Base-by-base conservation (phyloP, 495 filamentous ascomycete genomes). In the Filosporella fistucella region DNA sequence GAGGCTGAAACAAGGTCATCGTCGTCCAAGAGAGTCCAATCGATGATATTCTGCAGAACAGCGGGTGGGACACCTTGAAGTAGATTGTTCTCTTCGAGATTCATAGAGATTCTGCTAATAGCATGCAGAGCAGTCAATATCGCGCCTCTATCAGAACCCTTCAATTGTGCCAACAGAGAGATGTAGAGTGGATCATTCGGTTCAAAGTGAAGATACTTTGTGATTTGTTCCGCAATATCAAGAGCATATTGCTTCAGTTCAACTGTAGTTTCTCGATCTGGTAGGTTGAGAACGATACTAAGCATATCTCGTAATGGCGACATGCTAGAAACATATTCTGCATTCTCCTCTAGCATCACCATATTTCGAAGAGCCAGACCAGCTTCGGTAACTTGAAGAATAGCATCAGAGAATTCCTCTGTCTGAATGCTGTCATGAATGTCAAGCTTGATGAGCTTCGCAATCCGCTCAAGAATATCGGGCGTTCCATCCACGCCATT, bases 181-280 rank as follows among this genome's bases (percentile, higher is more conserved):
- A 75, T 72, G 64, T 93, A 95, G 1, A 96, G 70, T 1, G 87
- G 81, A 56, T 94, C 85, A 33, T 81, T 68, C 0, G 81, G 67
- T 35, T 84, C 78, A 12, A 95, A 77, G 2, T 67, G 63, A 63
- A 93, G 78, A 65, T 81, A 91, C 33, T 81, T 88, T 6, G 89
- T 89, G 17, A 96, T 74, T 55, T 91, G 86, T 64, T 97, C 93
- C 4, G 90, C 88, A 49, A 91, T 94, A 54, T 99, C 94, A 2
- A 97, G 76, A 6, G 87, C 87, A 51, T 91, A 89, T 56, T 95
- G 89, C 62, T 90, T 91, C 38, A 97, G 69, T 62, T 99, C 94
- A 14, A 88, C 81, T 11, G 88, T 70, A 34, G 77, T 71, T n/a
- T 86, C 75, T 44, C 84, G 72, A 8, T 80, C 69, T 1, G 94